phyloP scores from a whole-genome alignment of 1,139 yeast genomes.

The Yamadazyma mexicana region DNA sequence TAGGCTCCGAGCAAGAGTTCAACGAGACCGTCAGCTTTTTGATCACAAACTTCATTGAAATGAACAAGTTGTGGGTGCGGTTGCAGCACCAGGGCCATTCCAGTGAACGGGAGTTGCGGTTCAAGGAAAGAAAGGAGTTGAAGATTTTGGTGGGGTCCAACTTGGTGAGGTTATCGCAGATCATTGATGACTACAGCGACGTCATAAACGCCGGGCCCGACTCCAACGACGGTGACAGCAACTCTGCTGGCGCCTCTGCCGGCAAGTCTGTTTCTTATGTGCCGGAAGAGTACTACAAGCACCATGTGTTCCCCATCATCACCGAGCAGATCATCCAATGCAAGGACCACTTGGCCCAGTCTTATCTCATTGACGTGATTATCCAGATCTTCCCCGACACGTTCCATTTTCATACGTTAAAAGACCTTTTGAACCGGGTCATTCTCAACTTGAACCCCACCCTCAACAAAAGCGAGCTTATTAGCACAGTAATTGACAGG shows the following conservation, averaged over 20 bases:
- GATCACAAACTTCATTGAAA: conserved; percentile 85
- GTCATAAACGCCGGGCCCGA: not conserved
- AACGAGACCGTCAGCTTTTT: conserved; percentile 72
- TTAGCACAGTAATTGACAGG: conserved; percentile 71
- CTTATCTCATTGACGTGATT: conserved; percentile 81
- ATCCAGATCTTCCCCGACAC: conserved; percentile 95
- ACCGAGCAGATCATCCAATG: conserved; percentile 93
- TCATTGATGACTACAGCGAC: conserved; percentile 59
- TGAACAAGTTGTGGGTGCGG: conserved; percentile 97
- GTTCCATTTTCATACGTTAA: conserved; percentile 78
- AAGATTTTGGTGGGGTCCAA: conserved; percentile 93
- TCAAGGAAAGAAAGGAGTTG: conserved; percentile 80
- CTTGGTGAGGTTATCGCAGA: conserved; percentile 82
- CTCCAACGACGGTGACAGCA: not conserved
- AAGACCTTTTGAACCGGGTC: conserved; percentile 63
- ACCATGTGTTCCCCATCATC: conserved; percentile 70
- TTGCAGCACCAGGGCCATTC: conserved; percentile 95
- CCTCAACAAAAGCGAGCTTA: conserved; percentile 65
- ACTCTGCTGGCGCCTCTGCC: conserved; percentile 1
- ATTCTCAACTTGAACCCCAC: conserved; percentile 64
- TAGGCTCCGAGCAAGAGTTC: conserved; percentile 44
- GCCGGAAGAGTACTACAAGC: conserved; percentile 52
- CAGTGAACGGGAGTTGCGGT: conserved; percentile 73
- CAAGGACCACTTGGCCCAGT: conserved; percentile 88
- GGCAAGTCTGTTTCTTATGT: conserved; percentile 25